Evolutionary conservation across 352 stramenopile species (phyloP), one percentile per base, ranked within the genome.

Genomic region (Globisporangium radiosum): DNA sequence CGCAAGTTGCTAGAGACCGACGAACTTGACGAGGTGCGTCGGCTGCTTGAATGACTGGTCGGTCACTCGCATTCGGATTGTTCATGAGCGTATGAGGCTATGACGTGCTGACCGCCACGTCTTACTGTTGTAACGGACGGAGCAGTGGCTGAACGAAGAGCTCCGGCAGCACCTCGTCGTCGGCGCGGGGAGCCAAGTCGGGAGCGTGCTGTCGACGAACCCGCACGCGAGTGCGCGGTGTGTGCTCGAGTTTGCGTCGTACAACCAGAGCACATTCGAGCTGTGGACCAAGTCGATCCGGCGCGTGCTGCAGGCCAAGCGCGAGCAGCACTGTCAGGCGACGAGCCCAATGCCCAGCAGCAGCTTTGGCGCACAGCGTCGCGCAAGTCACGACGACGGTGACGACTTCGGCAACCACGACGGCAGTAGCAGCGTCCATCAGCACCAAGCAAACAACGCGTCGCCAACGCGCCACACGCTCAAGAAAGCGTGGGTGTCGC

Each of bases 221-320:
- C 66, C 76, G 11, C 69, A 79, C 44, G 77, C 78, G 11, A 91
- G 76, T 19, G 72, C 79, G 3, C 77, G 78, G 39, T 79, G 71
- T 56, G 64, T 92, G n/a, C 7, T 94, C 14, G 85, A 94, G 61
- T 92, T 94, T 45, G 81, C 62, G 7, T 90, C 85, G 42, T 74
- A 86, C 72, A 94, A 72, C 59, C 82, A 90, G 47, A 90, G 60
- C 63, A 92, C 82, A 17, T 94, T 94, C 47, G 85, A 94, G 65
- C 65, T 94, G 36, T 94, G 85, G 85, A 87, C 81, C 25, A 94
- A 94, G 59, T 80, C 78, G 7, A 83, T 94, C 69, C 78, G 82
- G 10, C 76, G 82, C 10, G 77, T 89, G 11, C 62, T 94, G 8
- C 72, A 77, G 5, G 52, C 62, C 10, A 88, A 90, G 64, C 70